Evolutionary conservation across 305 asterid genomes (phyloP).

Genomic region (Plantago coronopus): DNA sequence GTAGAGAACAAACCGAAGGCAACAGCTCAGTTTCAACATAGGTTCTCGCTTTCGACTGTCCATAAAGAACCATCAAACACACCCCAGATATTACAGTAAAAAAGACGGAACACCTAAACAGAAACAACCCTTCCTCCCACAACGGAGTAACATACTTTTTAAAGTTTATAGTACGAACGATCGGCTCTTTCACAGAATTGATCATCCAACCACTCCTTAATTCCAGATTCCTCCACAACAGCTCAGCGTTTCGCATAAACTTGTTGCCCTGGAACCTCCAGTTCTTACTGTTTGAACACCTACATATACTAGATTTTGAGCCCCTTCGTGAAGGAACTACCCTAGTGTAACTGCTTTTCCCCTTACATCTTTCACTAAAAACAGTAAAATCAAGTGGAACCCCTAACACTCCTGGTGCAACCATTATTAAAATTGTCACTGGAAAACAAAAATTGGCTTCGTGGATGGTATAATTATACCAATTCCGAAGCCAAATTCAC

Average conservation of each 20-base stretch:
- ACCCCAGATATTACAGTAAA: constrained; percentile 80
- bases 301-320: constrained; percentile 29
- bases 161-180: constrained; percentile 52
- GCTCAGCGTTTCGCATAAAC: constrained; percentile 54
- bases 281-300: constrained; percentile 56
- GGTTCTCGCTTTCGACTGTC: constrained; percentile 71
- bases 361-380: not conserved
- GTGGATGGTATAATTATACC: no score
- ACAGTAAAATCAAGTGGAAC: not conserved
- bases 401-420: not conserved
- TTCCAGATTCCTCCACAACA: constrained; percentile 65
- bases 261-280: constrained; percentile 68
- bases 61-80: constrained; percentile 80
- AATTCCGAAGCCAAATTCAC: no score
- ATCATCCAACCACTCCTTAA: constrained; percentile 55
- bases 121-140: constrained; percentile 88
- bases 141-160: constrained; percentile 63
- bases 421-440: no score
- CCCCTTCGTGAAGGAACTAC: not conserved
- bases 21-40: constrained; percentile 71
- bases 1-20: constrained; percentile 71
- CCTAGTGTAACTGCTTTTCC: not conserved
- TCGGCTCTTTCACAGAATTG: constrained; percentile 66
- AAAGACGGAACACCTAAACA: constrained; percentile 80
- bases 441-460: not conserved